A percentile compares a stretch with the other conserved stretches of the same genome.
These are phyloP conservation scores for Daedaleopsis nitida DNA, from an alignment of 768 basidiomycete genomes.

Conservation along the genomic window DNA sequence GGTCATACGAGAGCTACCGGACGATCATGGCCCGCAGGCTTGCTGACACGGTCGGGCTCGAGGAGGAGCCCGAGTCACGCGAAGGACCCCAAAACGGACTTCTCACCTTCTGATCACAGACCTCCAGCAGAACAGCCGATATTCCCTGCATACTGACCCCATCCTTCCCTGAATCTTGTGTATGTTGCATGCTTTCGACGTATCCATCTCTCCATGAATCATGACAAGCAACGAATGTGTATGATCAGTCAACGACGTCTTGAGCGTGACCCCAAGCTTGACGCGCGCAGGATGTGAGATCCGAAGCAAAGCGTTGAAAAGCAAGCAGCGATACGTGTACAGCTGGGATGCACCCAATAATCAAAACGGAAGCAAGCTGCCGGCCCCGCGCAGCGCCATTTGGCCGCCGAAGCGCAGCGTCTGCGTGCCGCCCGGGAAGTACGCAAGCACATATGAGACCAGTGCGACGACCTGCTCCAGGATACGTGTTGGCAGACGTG, in stretches of 20 bases:
- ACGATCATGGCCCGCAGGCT: slow-evolving; percentile 76
- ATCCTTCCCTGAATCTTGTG: background rate
- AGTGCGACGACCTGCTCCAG: slow-evolving; percentile 70
- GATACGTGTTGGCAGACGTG: background rate
- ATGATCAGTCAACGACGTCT: background rate
- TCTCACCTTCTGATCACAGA: slow-evolving; percentile 4
- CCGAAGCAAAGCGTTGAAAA: background rate
- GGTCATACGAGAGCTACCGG: slow-evolving; percentile 68
- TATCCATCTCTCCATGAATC: slow-evolving; percentile 1
- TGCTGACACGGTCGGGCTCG: slow-evolving; percentile 62
- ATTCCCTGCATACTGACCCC: background rate
- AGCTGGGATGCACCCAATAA: background rate
- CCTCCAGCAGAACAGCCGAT: too few relatives aligned
- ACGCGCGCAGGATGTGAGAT: background rate
- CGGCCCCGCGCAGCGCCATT: slow-evolving; percentile 81
- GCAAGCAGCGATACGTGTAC: slow-evolving; percentile 1
- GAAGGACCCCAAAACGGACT: slow-evolving; percentile 13
- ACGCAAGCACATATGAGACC: slow-evolving; percentile 87
- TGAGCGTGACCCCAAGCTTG: background rate
- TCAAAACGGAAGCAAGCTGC: slow-evolving; percentile 77
- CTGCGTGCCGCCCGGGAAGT: slow-evolving; percentile 90
- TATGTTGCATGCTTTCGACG: background rate
- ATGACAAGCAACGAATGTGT: slow-evolving; percentile 10
- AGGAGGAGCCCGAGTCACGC: slow-evolving; percentile 32
- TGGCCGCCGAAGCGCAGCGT: slow-evolving; percentile 81